Percentiles rank a stretch among this genome's conserved stretches.
These are phyloP conservation scores for Umbelopsis vinacea DNA, from an alignment of 192 early-diverging fungal genomes.

Conservation along the genomic window DNA sequence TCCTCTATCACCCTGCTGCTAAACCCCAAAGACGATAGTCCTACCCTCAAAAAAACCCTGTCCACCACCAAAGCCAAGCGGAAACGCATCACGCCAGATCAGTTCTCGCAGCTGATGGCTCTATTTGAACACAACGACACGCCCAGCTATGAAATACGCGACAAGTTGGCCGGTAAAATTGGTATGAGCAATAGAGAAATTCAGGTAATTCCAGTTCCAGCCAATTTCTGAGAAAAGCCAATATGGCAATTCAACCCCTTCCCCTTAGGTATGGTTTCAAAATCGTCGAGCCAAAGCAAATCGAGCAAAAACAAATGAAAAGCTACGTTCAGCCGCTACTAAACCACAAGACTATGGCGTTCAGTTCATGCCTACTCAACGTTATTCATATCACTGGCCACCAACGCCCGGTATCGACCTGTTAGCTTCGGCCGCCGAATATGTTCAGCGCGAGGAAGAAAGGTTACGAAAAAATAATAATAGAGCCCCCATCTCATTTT, in stretches of 20 bases:
- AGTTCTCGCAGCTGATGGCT: conserved; percentile 68
- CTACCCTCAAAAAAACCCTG: not conserved
- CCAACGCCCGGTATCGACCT: conserved; percentile 36
- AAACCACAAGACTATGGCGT: not conserved
- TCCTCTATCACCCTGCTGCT: conserved; percentile 8
- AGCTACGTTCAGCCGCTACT: conserved; percentile 6
- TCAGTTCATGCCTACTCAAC: not conserved
- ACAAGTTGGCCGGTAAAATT: conserved; percentile 70
- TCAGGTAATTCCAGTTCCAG: conserved; percentile 56
- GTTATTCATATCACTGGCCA: not conserved
- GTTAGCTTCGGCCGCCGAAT: conserved; percentile 43
- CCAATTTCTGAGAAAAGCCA: no score
- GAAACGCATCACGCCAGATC: conserved; percentile 77
- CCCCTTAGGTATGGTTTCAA: conserved; percentile 79
- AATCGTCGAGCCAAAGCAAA: conserved; percentile 85
- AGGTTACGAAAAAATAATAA: not conserved
- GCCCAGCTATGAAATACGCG: conserved; percentile 76
- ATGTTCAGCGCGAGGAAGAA: conserved; percentile 46
- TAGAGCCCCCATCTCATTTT: not conserved
- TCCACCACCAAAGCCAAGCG: conserved; percentile 66
- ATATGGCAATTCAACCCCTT: conserved; percentile 23
- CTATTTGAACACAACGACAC: conserved; percentile 79
- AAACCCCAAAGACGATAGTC: conserved; percentile 15
- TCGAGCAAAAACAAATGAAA: conserved; percentile 40
- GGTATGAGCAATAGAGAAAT: conserved; percentile 83